Evolutionary conservation across 106 monocot genomes (phyloP).

Genomic region (Acorus calamus): DNA sequence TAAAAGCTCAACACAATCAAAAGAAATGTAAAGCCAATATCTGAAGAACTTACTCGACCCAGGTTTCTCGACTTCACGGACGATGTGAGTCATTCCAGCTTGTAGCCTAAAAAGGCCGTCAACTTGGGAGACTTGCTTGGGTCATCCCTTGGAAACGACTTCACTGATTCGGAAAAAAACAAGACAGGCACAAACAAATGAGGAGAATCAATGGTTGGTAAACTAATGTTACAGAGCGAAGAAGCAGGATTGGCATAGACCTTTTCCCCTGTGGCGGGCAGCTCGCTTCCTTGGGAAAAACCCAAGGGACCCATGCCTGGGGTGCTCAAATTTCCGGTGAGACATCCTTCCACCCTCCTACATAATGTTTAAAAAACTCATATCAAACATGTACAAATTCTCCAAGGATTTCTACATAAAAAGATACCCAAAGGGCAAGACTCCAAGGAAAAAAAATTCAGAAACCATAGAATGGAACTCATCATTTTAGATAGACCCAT

Average conservation of each 20-base stretch:
- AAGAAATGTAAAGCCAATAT: too few species aligned
- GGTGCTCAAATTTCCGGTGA: slow-evolving; percentile 91
- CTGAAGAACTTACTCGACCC: slow-evolving; percentile 47
- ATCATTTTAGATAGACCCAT: too few species aligned
- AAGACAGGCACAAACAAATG: too few species aligned
- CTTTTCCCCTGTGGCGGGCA: slow-evolving; percentile 74
- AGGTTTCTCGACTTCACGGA: slow-evolving; percentile 82
- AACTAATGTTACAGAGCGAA: too few species aligned
- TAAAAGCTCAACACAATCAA: too few species aligned
- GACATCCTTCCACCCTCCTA: slow-evolving; percentile 34
- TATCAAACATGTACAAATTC: too few species aligned
- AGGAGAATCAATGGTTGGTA: too few species aligned
- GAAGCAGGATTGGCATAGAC: background rate
- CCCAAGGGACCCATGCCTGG: slow-evolving; percentile 82
- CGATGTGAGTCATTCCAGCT: slow-evolving; percentile 89
- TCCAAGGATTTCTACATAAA: too few species aligned
- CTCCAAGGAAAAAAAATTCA: too few species aligned
- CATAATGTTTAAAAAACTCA: too few species aligned
- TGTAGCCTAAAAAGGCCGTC: slow-evolving; percentile 73
- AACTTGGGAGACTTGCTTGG: slow-evolving; percentile 52
- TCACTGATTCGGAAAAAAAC: slow-evolving; percentile 39
- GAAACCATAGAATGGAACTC: too few species aligned
- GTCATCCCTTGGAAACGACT: slow-evolving; percentile 82
- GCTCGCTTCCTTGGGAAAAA: slow-evolving; percentile 77
- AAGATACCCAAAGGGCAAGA: too few species aligned